Conservation (phyloP, 2,329 filamentous ascomycete genomes). For the Diplodia sapinea region DNA sequence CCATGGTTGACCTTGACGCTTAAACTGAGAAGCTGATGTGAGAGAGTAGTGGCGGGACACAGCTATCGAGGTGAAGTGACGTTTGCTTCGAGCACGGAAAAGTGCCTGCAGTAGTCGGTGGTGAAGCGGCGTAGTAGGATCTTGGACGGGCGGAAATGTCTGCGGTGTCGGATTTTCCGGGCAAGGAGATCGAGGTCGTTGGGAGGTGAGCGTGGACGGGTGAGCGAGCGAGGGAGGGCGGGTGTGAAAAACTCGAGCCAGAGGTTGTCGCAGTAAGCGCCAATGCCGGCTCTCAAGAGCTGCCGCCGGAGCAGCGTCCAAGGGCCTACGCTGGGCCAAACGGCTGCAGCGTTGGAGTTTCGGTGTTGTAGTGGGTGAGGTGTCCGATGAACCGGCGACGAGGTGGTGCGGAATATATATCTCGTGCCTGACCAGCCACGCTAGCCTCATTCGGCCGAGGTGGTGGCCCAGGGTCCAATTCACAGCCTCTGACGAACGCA, state of each 20-base stretch:
- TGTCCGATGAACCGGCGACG: not conserved
- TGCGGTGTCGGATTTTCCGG: not conserved
- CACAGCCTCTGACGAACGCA: no score
- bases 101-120: not conserved
- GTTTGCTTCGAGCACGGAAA: not conserved
- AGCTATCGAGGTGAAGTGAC: not conserved
- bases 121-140: not conserved
- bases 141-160: not conserved
- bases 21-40: not conserved
- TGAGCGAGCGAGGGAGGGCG: not conserved
- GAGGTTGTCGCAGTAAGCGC: not conserved
- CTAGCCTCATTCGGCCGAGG: not conserved
- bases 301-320: not conserved
- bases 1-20: not conserved
- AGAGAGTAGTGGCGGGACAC: not conserved
- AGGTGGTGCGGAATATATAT: not conserved
- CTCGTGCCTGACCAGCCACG: not conserved
- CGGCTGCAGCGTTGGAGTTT: rapidly evolving
- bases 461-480: not conserved
- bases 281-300: not conserved
- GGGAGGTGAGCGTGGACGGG: not conserved
- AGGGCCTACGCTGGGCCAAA: not conserved
- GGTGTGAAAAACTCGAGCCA: not conserved
- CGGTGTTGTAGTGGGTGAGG: not conserved
- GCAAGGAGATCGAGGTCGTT: not conserved